Base-by-base conservation (phyloP, 345 rosid genomes). In the Tarenaya hassleriana region DNA sequence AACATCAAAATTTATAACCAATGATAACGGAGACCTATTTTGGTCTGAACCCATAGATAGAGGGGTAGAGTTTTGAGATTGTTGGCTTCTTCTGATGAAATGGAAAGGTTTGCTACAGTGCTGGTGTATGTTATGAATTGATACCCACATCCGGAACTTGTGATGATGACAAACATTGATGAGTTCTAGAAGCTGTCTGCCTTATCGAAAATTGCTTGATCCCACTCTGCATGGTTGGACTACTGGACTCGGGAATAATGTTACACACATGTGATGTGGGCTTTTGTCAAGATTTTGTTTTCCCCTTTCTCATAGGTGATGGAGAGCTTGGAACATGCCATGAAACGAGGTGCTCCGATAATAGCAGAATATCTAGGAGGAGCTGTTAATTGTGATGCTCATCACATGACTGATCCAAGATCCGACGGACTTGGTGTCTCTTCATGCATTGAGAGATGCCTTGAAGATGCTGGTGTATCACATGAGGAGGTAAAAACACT, bases 311-410 rank as follows among this genome's bases (percentile, higher is more conserved):
- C 37, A 35, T 58, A 94, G 99, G 82, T 94, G 34, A 80, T 88
- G 99, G 99, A 94, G 72, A 94, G 95, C 69, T 77, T 94, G 81
- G 99, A 94, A 70, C 99, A 94, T 71, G 99, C 99, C 18, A 74
- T 82, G 95, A 86, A 74, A 61, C 77, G 95, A 33, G 92, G 91
- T 41, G 97, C 97, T 29, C 97, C 95, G 14, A 86, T 94, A 35
- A 77, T 94, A 65, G 99, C 92, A 0, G 97, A 94, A 69, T 88
- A 94, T 63, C 69, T 94, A 38, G 99, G 99, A 56, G 99, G 99
- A 58, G 97, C 99, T 61, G 77, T 94, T 64, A 88, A 94, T 50
- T 88, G 97, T 49, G 99, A 94, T 82, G 99, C 99, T 69, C 63
- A 86, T 68, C 99, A 94, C 68, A 88, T 94, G 97, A 94, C 97